These are phyloP conservation scores for Marchantia paleacea DNA, from an alignment of 225 moss, liverwort and hornwort genomes.

Conservation along the genomic window DNA sequence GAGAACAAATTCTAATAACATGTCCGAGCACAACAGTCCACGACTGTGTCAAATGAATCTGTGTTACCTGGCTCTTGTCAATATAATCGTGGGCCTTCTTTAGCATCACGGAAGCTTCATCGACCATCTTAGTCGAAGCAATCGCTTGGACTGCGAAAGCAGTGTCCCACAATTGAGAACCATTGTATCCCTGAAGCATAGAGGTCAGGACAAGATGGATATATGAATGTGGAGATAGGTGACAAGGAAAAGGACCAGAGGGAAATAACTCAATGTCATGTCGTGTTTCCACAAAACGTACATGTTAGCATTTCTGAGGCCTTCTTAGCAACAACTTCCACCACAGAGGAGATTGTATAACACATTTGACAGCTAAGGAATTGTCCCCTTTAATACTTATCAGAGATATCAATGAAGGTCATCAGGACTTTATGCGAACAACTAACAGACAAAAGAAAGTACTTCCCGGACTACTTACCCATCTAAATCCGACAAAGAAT, in stretches of 20 bases:
- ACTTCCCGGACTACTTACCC: too few relatives aligned
- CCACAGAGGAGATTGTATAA: too few relatives aligned
- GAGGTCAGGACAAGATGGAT: not conserved
- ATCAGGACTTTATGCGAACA: too few relatives aligned
- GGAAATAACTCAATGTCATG: not conserved
- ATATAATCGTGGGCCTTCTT: slow-evolving; percentile 76
- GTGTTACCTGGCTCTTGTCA: slow-evolving; percentile 58
- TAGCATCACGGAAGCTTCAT: slow-evolving; percentile 61
- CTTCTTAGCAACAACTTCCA: too few relatives aligned
- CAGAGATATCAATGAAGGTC: too few relatives aligned
- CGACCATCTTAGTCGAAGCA: slow-evolving; percentile 55
- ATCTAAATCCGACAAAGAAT: too few relatives aligned
- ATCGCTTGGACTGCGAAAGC: slow-evolving; percentile 86
- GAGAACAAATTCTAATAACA: not conserved
- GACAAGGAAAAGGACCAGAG: not conserved
- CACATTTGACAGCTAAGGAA: too few relatives aligned
- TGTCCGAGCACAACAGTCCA: not conserved
- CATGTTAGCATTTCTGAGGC: too few relatives aligned
- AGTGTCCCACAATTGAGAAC: slow-evolving; percentile 94
- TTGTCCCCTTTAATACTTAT: too few relatives aligned
- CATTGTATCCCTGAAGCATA: slow-evolving; percentile 74
- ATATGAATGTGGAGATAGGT: not conserved
- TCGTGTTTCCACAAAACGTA: not conserved
- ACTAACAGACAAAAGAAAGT: too few relatives aligned
- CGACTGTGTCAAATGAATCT: not conserved